Percentiles rank a stretch among this genome's conserved stretches.
phyloP scores from a whole-genome alignment of 1,284 basidiomycete genomes.

The Xerocomus cyaneibrunnescens region DNA sequence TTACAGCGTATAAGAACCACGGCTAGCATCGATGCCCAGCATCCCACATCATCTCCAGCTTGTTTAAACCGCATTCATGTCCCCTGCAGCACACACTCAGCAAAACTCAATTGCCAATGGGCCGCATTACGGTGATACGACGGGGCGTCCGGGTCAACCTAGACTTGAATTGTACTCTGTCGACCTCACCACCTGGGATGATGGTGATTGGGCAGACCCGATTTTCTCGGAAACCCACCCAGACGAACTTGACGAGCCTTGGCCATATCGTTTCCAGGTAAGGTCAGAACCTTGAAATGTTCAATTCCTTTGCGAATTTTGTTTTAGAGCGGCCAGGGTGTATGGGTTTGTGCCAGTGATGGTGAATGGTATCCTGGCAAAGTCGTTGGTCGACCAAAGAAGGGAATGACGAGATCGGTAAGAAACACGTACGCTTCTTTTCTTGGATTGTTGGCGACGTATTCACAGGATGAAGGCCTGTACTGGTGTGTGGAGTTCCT shows the following conservation, averaged over 20 bases:
- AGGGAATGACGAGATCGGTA: conserved; percentile 49
- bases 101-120: not conserved
- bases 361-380: conserved; percentile 51
- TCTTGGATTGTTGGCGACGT: not conserved
- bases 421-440: conserved; percentile 8
- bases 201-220: conserved; percentile 21
- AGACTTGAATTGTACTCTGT: conserved; percentile 18
- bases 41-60: not conserved
- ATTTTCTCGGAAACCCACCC: conserved; percentile 36
- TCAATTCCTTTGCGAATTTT: not conserved
- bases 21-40: not conserved
- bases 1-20: conserved; percentile 22
- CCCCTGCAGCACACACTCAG: not conserved
- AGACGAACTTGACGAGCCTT: conserved; percentile 52
- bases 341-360: conserved; percentile 52
- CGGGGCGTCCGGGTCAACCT: not conserved
- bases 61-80: conserved; percentile 3
- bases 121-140: not conserved
- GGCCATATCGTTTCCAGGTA: conserved; percentile 54
- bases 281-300: not conserved
- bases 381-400: conserved; percentile 44
- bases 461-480: conserved; percentile 43
- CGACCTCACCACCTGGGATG: conserved; percentile 30
- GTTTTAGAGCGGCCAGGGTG: conserved; percentile 44
- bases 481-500: conserved; percentile 52